Base-by-base conservation (phyloP, 768 basidiomycete genomes). In the Naganishia vishniacii region DNA sequence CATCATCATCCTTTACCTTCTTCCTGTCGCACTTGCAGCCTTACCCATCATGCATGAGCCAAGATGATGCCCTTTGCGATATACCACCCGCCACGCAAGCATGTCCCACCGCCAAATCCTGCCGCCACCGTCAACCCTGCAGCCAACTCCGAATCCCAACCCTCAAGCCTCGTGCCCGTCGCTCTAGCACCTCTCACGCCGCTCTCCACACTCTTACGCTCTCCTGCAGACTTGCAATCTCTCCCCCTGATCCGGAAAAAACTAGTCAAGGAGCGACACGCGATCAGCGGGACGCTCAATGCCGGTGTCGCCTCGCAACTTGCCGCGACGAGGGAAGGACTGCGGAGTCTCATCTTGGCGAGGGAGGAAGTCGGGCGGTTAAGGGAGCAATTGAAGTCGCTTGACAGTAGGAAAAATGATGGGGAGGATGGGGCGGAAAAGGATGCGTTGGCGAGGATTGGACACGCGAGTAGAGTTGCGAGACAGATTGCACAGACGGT, bases 231-330 rank as follows among this genome's bases (percentile, higher is more conserved):
- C n/a, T n/a, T n/a, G n/a, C n/a, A n/a, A n/a, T n/a, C n/a, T 78
- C 84, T 97, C 34, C 82, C 84, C 1, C 84, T 90, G 0, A 91
- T 90, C 73, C 84, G 91, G 67, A 94, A 93, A 81, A 93, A 93
- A 72, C 83, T 97, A 46, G 87, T 92, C 78, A 97, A 97, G 78
- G 94, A 98, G 78, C 94, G 95, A 78, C 86, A 91, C 0, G 89
- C 91, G 9, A 88, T 98, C 65, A 90, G 95, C 72, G 86, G 87
- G 3, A 84, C 91, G 71, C 84, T 98, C 48, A 88, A 91, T 73
- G 87, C 83, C 62, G 90, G 91, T 11, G 91, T 94, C 68, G 91
- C 88, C 76, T 89, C 93, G 65, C 94, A 98, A 75, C 81, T 99
- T 20, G 87, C 91, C 70, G 85, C 89, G 0, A 97, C 92, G 8